Conservation (phyloP, 495 filamentous ascomycete genomes). For the Penicillium flavigenum region DNA sequence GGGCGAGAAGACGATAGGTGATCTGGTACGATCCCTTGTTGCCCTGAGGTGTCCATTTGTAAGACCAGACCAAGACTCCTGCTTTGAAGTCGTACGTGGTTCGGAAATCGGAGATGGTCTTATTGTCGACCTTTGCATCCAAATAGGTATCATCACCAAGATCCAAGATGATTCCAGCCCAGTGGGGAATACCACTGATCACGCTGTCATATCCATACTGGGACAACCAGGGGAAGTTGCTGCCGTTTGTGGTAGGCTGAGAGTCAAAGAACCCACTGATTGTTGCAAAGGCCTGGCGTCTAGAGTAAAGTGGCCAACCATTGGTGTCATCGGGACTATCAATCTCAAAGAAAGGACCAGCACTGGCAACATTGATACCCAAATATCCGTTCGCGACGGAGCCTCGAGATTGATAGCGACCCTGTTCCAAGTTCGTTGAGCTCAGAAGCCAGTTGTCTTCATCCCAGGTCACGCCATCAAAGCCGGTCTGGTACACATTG, state of each 20-base stretch:
- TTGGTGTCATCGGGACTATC: slow-evolving; percentile 55
- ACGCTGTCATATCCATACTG: slow-evolving; percentile 72
- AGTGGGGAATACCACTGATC: slow-evolving; percentile 73
- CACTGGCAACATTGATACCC: slow-evolving; percentile 60
- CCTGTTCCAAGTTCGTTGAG: slow-evolving; percentile 55
- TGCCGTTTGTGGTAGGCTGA: slow-evolving; percentile 60
- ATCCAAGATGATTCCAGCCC: slow-evolving; percentile 60
- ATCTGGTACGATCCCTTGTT: slow-evolving; percentile 52
- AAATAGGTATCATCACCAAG: slow-evolving; percentile 54
- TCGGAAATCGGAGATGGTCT: slow-evolving; percentile 58
- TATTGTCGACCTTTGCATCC: slow-evolving; percentile 60
- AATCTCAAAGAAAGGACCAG: slow-evolving; percentile 69
- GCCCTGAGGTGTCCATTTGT: slow-evolving; percentile 62
- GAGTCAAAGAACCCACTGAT: slow-evolving; percentile 71
- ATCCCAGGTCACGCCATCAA: slow-evolving; percentile 60
- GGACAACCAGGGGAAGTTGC: slow-evolving; percentile 70
- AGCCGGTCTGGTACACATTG: slow-evolving; percentile 47
- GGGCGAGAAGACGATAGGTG: slow-evolving; percentile 58
- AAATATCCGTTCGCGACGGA: slow-evolving; percentile 64
- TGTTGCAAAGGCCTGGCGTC: slow-evolving; percentile 69
- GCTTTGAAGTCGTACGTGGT: slow-evolving; percentile 62
- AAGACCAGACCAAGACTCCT: slow-evolving; percentile 62
- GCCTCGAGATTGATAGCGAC: slow-evolving; percentile 62
- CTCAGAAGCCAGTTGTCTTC: slow-evolving; percentile 60
- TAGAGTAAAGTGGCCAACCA: slow-evolving; percentile 72